Base-by-base conservation (phyloP, 176 grass and related monocot species). In the Bromus sterilis region DNA sequence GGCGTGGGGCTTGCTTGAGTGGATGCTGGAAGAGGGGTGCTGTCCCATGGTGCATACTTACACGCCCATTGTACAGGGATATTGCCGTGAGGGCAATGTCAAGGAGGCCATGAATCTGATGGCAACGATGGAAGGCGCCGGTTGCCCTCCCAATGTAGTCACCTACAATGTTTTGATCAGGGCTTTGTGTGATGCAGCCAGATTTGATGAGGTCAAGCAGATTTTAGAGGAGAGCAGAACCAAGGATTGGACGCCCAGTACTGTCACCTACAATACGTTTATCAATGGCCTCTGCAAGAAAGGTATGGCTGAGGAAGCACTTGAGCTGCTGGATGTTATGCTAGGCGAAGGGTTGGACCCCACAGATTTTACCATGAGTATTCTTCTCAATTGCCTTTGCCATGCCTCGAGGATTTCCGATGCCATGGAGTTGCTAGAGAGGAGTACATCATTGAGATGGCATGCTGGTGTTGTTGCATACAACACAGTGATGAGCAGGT, bases 111-210 rank as follows among this genome's bases (percentile, higher is more conserved):
- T 77, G 87, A 56, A 80, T 36, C 77, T 94, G 42, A 92, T 97
- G 58, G 66, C 26, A 9, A 55, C 57, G 21, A 97, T 97, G 94
- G 87, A 82, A n/a, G 24, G 53, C 59, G 53, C 68, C 4, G 91
- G 82, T 33, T 97, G 82, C 41, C 70, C 76, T 72, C 87, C 91
- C 28, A 89, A 84, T 67, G 79, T 58, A 13, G 78, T 94, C 71
- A 92, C 91, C 53, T 97, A 97, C 76, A 97, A 97, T 77, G 68
- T 97, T 88, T 58, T 92, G 36, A 97, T 94, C 57, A 89, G 31
- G 65, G 91, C 82, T 0, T 76, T 94, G 75, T 97, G 89, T 24
- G 66, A 82, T 2, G 66, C 48, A 6, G 82, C 7, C 40, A 88
- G 68, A 49, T 91, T 93, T 56, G 78, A 89, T 65, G 86, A 97